Percentiles rank a stretch among this genome's conserved stretches.
phyloP scores from a whole-genome alignment of 306 rosid species.

The Hippophae rhamnoides region DNA sequence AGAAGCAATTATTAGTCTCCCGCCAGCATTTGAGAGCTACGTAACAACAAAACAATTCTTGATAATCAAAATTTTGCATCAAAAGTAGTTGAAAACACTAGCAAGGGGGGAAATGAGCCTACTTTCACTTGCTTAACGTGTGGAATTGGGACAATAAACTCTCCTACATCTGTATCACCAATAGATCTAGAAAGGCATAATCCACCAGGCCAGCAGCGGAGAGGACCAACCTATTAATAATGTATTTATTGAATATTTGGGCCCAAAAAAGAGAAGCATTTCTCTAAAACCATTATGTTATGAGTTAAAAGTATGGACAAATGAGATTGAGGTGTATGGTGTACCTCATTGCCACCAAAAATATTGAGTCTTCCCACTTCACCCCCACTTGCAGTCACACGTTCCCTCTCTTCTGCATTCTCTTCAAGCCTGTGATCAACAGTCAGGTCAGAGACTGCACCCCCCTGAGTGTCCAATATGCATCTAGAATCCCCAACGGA shows the following conservation, averaged over 20 bases:
- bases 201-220: conserved; percentile 99
- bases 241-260: conserved; percentile 1
- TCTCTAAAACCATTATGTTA: conserved; percentile 1
- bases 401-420: conserved; percentile 88
- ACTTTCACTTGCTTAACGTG: conserved; percentile 99
- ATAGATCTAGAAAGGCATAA: conserved; percentile 96
- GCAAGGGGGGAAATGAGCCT: conserved; percentile 13
- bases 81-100: conserved; percentile 9
- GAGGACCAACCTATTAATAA: conserved; percentile 76
- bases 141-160: conserved; percentile 89
- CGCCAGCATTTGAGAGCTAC: conserved; percentile 91
- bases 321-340: conserved; percentile 11
- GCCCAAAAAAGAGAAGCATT: not conserved
- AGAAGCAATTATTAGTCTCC: conserved; percentile 94
- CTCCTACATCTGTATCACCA: conserved; percentile 99
- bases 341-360: conserved; percentile 86
- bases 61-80: conserved; percentile 6
- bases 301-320: conserved; percentile 10
- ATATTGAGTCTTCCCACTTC: conserved; percentile 98
- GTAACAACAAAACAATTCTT: conserved; percentile 11
- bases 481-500: conserved; percentile 95
- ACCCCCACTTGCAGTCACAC: conserved; percentile 99
- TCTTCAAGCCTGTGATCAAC: conserved; percentile 93
- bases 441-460: conserved; percentile 78
- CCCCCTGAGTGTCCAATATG: conserved; percentile 83